Evolutionary conservation across 2,329 filamentous ascomycete genomes (phyloP).

Genomic region (Cercospora sp.): DNA sequence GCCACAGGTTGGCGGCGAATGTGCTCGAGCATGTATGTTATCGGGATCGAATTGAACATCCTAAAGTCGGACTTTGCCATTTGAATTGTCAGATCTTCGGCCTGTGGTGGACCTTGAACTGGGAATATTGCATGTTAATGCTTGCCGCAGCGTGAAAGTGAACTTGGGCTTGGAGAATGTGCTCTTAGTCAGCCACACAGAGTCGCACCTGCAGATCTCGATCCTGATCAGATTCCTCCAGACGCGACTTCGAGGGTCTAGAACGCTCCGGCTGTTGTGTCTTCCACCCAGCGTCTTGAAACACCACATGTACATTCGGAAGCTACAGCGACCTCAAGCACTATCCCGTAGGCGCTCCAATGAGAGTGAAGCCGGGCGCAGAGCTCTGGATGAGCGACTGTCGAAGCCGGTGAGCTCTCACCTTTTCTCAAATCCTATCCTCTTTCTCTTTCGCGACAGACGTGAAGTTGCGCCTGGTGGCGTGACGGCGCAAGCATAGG

Average conservation of each 20-base stretch:
- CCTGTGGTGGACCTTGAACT: too few relatives aligned
- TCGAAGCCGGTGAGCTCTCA: background rate
- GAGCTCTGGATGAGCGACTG: background rate
- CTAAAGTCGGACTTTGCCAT: too few relatives aligned
- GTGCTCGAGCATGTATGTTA: background rate
- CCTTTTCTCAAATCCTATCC: background rate
- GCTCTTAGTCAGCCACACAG: too few relatives aligned
- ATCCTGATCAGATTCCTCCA: too few relatives aligned
- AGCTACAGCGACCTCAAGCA: background rate
- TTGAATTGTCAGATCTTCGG: too few relatives aligned
- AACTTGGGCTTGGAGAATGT: too few relatives aligned
- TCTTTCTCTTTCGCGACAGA: background rate
- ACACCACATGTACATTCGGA: background rate
- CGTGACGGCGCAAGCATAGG: conserved; percentile 5
- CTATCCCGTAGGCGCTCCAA: background rate
- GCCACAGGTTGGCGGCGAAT: background rate
- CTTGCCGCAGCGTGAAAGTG: too few relatives aligned
- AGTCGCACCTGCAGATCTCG: too few relatives aligned
- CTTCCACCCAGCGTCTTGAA: background rate
- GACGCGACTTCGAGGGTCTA: too few relatives aligned
- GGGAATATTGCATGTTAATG: too few relatives aligned
- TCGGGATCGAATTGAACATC: background rate
- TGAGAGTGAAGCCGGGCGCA: background rate
- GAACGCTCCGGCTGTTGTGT: too few relatives aligned
- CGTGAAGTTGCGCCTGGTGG: conserved; percentile 4